These are phyloP conservation scores for Phytophthora litchii DNA, from an alignment of 352 stramenopile species.

Conservation along the genomic window DNA sequence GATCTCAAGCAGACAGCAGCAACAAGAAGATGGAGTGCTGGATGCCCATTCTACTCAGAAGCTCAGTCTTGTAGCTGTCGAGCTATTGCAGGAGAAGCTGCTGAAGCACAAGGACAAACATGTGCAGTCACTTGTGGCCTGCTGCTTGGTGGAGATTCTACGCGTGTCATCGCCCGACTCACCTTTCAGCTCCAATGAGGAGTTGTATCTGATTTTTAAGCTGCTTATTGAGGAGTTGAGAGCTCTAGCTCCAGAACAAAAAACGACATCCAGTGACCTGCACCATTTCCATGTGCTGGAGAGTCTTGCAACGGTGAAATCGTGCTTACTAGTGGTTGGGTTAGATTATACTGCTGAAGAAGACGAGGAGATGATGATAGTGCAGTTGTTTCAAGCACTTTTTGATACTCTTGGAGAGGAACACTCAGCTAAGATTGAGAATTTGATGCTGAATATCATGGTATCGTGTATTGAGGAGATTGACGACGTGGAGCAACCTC, in stretches of 20 bases:
- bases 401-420: conserved; percentile 70
- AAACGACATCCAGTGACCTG: conserved; percentile 39
- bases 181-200: conserved; percentile 68
- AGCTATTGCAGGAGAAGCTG: conserved; percentile 62
- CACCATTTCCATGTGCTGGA: conserved; percentile 71
- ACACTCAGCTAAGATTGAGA: conserved; percentile 74
- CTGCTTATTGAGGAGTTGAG: conserved; percentile 69
- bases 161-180: conserved; percentile 68
- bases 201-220: conserved; percentile 71
- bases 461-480: conserved; percentile 74
- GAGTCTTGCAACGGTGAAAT: conserved; percentile 64
- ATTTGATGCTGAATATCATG: conserved; percentile 80
- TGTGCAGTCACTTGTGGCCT: conserved; percentile 66
- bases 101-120: conserved; percentile 54
- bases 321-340: conserved; percentile 57
- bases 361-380: conserved; percentile 51
- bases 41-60: conserved; percentile 32
- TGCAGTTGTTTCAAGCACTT: conserved; percentile 73
- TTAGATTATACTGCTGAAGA: conserved; percentile 54
- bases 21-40: conserved; percentile 39
- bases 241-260: conserved; percentile 36
- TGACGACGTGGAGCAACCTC: conserved; percentile 60
- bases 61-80: conserved; percentile 51
- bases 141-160: conserved; percentile 76
- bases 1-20: conserved; percentile 45